Conservation (phyloP, 1,284 basidiomycete genomes). For the Kalmanozyma brasiliensis region DNA sequence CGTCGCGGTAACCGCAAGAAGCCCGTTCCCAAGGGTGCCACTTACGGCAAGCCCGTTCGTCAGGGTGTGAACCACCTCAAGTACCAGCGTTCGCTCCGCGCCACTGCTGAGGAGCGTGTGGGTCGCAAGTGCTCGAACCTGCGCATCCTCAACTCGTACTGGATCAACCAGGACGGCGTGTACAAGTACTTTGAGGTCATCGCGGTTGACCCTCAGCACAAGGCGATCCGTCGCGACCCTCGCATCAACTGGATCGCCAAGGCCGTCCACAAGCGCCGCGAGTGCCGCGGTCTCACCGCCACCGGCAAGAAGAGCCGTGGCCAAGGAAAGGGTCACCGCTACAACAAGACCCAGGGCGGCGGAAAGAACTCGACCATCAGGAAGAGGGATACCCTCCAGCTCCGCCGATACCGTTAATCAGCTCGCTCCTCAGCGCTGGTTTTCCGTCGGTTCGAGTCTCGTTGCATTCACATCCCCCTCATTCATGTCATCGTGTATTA, state of each 20-base stretch:
- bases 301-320: conserved; percentile 81
- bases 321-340: conserved; percentile 87
- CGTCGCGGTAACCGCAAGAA: conserved; percentile 99
- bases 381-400: conserved; percentile 86
- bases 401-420: conserved; percentile 93
- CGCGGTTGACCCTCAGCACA: conserved; percentile 92
- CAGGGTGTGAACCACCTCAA: conserved; percentile 99
- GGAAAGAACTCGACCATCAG: conserved; percentile 90
- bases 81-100: conserved; percentile 91
- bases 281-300: conserved; percentile 95
- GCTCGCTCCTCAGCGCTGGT: not conserved
- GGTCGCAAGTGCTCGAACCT: conserved; percentile 95
- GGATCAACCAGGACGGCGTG: conserved; percentile 99
- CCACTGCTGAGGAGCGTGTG: conserved; percentile 97
- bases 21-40: conserved; percentile 95
- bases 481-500: conserved; percentile 18
- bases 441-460: not conserved
- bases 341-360: conserved; percentile 83
- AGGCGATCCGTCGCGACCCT: conserved; percentile 90
- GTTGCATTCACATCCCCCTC: conserved; percentile 5
- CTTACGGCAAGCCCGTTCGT: conserved; percentile 98
- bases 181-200: conserved; percentile 99
- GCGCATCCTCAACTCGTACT: conserved; percentile 93
- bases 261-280: conserved; percentile 98
- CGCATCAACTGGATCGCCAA: conserved; percentile 99